These are phyloP conservation scores for Acanthamoeba triangularis DNA, from an alignment of 208 protist genomes.

Conservation along the genomic window DNA sequence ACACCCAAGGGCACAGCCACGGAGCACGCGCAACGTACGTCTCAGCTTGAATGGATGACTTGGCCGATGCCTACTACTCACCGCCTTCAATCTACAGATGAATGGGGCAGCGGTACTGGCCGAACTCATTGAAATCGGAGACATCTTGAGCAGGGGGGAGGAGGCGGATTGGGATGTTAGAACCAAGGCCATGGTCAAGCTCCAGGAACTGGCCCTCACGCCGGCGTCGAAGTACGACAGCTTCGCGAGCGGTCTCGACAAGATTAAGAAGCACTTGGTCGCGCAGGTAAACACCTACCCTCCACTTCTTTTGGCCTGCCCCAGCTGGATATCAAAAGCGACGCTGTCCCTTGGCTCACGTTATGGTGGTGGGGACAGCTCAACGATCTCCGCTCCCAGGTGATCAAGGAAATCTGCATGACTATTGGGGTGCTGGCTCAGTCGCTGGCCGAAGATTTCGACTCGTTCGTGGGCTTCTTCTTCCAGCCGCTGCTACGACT, in stretches of 20 bases:
- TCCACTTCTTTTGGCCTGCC: background rate
- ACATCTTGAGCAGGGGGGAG: background rate
- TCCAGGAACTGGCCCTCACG: background rate
- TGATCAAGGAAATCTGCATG: conserved; percentile 29
- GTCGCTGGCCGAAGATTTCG: background rate
- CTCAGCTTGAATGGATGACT: background rate
- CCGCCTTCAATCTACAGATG: background rate
- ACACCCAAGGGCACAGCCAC: background rate
- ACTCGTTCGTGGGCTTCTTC: background rate
- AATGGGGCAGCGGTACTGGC: background rate
- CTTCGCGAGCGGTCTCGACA: background rate
- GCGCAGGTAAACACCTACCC: background rate
- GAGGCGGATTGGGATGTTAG: conserved; percentile 34
- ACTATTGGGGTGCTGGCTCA: background rate
- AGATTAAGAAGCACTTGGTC: background rate
- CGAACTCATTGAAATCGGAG: conserved; percentile 6
- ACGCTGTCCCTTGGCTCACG: background rate
- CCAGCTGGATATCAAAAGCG: too few relatives aligned
- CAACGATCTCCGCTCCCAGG: conserved; percentile 18
- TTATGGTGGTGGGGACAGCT: background rate
- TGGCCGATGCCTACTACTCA: background rate
- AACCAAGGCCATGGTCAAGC: conserved; percentile 11
- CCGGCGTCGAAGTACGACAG: background rate
- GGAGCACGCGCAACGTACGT: background rate
- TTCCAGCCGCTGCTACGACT: background rate